Evolutionary conservation across 2,329 filamentous ascomycete genomes (phyloP), one percentile per base, ranked within the genome.

Genomic region (Penicillium sp.): DNA sequence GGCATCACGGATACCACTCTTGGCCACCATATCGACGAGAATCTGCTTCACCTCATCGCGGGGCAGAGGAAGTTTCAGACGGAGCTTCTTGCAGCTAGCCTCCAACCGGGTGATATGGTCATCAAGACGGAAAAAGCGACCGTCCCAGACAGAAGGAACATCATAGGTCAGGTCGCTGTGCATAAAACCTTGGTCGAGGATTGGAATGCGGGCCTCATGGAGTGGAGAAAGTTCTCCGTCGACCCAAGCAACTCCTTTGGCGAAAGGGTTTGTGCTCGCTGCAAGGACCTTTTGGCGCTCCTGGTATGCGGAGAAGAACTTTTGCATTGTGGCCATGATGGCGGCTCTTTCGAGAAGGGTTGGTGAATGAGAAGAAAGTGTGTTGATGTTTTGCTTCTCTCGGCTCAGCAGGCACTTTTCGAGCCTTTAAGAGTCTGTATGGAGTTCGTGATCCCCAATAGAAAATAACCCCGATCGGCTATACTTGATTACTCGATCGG

Each of bases 131-230:
- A 75, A 74, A 49, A 71, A 71, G 1, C 67, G 68, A 0, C 71
- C 69, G 32, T 74, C 69, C 72, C 72, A 75, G 16, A 74, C 68
- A 0, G 70, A 54, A 0, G 71, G 69, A 0, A 75, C 72, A 32
- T 75, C 72, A 50, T 75, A 75, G 1, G 72, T 75, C 1, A 74
- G 49, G 30, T 75, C 72, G 52, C 70, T 67, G 50, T 70, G 71
- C 48, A 74, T 51, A 51, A 75, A 75, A 12, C 72, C 72, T 53
- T 75, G 66, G 44, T 75, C 72, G 0, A 71, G 47, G 0, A 75
- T 51, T 1, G 72, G 72, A 12, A 75, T 72, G n/a, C 62, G 62
- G 1, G 72, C 72, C 30, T 72, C 52, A n/a, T 58, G 26, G 4
- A 74, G 50, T 2, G 71, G 70, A 0, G 65, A 59, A 3, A 69